Base-by-base conservation (phyloP, 768 basidiomycete species). In the Antrodiella citrinella region DNA sequence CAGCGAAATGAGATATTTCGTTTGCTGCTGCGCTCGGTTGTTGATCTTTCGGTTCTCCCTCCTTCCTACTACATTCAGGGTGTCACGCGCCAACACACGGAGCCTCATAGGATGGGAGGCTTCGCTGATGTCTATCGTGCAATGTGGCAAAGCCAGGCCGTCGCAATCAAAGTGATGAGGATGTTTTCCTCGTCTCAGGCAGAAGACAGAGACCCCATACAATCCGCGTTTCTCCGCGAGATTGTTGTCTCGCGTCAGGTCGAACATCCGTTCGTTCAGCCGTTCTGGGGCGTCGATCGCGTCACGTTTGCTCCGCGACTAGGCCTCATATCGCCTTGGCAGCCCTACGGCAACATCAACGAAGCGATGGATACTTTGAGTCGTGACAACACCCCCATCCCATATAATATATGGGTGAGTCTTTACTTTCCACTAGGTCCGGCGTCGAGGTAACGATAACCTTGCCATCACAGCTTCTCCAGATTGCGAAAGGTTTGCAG, bases 91-190 rank as follows among this genome's bases (percentile, higher is more conserved):
- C 7, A 35, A 7, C 30, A 15, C 30, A 7, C 30, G 15, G 30
- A 35, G 30, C 30, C 30, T 7, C 30, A 15, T 15, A 7, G 30
- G 15, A 35, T 35, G 30, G 49, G 49, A 10, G 24, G 21, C n/a
- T 50, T 50, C 19, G 49, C 40, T 4, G 49, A 50, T 12, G 49
- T 50, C 9, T 50, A 50, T 22, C n/a, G 23, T n/a, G 45, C n/a
- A 9, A 18, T 23, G 7, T 46, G 45, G 30, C 7, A 35, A 7
- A 23, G 23, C 9, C 26, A 40, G 4, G 10, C 39, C 12, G 47
- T 48, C 18, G 47, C 47, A 38, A 11, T 48, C 47, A 48, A 48
- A 35, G 25, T 18, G n/a, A 21, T 48, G 3, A 26, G 47, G 3
- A 20, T 48, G 7, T 22, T 39, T 21, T 18, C 25, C 18, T 35